Conservation (phyloP, 2,329 filamentous ascomycete species). For the Aschersonia sp. region DNA sequence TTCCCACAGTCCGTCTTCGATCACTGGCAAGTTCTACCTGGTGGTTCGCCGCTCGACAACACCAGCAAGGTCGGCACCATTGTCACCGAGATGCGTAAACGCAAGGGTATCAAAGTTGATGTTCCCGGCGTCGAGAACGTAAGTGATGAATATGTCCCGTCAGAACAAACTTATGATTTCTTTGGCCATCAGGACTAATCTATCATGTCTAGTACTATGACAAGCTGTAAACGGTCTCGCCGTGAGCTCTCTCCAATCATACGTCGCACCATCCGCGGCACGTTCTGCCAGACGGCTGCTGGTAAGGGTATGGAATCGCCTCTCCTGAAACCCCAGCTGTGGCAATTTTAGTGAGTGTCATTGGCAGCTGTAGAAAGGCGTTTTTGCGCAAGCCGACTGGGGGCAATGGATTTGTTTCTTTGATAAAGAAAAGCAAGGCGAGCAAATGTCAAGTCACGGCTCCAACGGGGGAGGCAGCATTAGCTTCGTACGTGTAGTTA, state of each 20-base stretch:
- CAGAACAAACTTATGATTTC: background rate
- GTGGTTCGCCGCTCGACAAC: slow-evolving; percentile 79
- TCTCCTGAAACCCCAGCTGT: slow-evolving; percentile 6
- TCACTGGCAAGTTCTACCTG: slow-evolving; percentile 93
- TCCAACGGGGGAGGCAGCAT: slow-evolving; percentile 18
- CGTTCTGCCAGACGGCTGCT: slow-evolving; percentile 25
- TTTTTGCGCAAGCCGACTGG: slow-evolving; percentile 2
- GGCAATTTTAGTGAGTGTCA: slow-evolving; percentile 2
- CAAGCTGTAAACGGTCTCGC: slow-evolving; percentile 67
- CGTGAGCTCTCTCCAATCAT: slow-evolving; percentile 28
- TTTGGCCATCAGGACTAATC: background rate
- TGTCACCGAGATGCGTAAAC: slow-evolving; percentile 86
- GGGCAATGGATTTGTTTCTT: slow-evolving; percentile 8
- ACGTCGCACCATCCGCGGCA: slow-evolving; percentile 26
- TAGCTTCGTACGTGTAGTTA: slow-evolving; percentile 25
- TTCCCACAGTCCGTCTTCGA: slow-evolving; percentile 99
- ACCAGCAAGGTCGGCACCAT: slow-evolving; percentile 71
- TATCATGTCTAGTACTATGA: slow-evolving; percentile 65
- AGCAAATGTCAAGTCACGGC: slow-evolving; percentile 21
- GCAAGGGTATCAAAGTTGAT: slow-evolving; percentile 97
- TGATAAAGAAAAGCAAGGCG: slow-evolving; percentile 6
- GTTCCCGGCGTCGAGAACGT: slow-evolving; percentile 91
- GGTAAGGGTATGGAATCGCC: slow-evolving; percentile 8
- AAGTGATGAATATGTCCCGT: slow-evolving; percentile 26
- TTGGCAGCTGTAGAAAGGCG: slow-evolving; percentile 1